Conservation (phyloP, 2,329 filamentous ascomycete genomes). For the Phoma sp. region DNA sequence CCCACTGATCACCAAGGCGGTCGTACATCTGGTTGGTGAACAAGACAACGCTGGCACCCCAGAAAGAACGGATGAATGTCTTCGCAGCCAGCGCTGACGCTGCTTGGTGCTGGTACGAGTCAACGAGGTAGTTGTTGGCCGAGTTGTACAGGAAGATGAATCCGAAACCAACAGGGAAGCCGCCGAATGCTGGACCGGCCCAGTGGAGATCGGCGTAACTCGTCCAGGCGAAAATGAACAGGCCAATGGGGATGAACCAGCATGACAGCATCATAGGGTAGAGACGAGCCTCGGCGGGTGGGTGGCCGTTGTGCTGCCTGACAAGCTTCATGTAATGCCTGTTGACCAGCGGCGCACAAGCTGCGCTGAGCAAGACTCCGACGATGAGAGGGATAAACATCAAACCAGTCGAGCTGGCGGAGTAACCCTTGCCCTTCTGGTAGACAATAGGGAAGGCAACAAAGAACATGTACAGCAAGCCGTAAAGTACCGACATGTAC, state of each 20-base stretch:
- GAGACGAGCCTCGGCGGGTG: constrained; percentile 77
- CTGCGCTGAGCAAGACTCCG: constrained; percentile 72
- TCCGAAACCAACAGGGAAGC: constrained; percentile 71
- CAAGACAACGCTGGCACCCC: constrained; percentile 77
- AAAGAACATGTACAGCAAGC: constrained; percentile 72
- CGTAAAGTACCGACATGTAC: constrained; percentile 85
- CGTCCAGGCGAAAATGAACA: constrained; percentile 73
- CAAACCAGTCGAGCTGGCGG: constrained; percentile 74
- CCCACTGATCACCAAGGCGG: constrained; percentile 77
- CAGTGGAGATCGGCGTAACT: constrained; percentile 71
- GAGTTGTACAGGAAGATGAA: constrained; percentile 86
- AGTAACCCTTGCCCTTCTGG: constrained; percentile 79
- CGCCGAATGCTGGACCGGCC: constrained; percentile 75
- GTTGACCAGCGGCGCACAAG: constrained; percentile 76
- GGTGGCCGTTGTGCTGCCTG: constrained; percentile 69
- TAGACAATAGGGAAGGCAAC: constrained; percentile 71
- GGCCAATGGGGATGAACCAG: constrained; percentile 68
- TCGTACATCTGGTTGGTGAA: constrained; percentile 79
- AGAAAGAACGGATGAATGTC: constrained; percentile 79
- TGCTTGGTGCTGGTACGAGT: constrained; percentile 74
- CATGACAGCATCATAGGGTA: constrained; percentile 71
- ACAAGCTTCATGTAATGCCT: constrained; percentile 75
- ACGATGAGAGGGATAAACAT: constrained; percentile 88
- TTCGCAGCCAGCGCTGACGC: constrained; percentile 83
- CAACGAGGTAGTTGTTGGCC: constrained; percentile 61